Evolutionary conservation across 257 asterid species (phyloP).

Genomic region (Rhazya stricta): DNA sequence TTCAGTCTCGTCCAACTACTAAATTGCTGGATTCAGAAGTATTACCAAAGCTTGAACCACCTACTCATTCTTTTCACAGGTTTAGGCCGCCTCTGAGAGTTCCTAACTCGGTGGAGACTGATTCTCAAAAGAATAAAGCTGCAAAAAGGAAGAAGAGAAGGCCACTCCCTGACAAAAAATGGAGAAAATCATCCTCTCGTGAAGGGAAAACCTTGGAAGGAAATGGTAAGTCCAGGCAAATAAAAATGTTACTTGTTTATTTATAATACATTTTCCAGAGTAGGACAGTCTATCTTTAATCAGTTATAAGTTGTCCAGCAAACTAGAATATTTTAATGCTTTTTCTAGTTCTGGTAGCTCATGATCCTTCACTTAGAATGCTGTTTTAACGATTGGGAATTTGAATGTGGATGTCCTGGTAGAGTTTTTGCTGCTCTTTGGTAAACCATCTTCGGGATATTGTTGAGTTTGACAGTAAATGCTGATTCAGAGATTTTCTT

Average conservation of each 20-base stretch:
- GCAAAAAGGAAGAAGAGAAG: slow-evolving; percentile 59
- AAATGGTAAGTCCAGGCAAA: slow-evolving; percentile 40
- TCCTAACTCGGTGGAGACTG: slow-evolving; percentile 42
- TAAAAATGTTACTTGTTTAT: neutral
- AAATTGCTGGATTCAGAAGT: slow-evolving; percentile 70
- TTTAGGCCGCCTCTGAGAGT: slow-evolving; percentile 51
- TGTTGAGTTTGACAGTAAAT: neutral
- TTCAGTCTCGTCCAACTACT: slow-evolving; percentile 73
- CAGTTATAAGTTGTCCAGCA: neutral
- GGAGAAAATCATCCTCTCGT: slow-evolving; percentile 56
- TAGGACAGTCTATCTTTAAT: neutral
- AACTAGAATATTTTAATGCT: neutral
- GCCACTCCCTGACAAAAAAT: slow-evolving; percentile 75
- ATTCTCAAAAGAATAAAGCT: slow-evolving; percentile 38
- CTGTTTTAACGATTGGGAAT: neutral
- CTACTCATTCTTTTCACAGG: slow-evolving; percentile 71
- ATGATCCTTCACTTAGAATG: neutral
- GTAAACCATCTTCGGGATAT: neutral
- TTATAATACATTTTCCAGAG: neutral
- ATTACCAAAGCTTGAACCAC: slow-evolving; percentile 75
- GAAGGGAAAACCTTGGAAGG: slow-evolving; percentile 44
- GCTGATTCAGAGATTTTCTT: neutral
- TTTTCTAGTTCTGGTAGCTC: neutral
- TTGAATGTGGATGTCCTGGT: neutral
- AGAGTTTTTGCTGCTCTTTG: neutral